Base-by-base conservation (phyloP, 192 early-diverging fungal species). In the Gonapodya prolifera region DNA sequence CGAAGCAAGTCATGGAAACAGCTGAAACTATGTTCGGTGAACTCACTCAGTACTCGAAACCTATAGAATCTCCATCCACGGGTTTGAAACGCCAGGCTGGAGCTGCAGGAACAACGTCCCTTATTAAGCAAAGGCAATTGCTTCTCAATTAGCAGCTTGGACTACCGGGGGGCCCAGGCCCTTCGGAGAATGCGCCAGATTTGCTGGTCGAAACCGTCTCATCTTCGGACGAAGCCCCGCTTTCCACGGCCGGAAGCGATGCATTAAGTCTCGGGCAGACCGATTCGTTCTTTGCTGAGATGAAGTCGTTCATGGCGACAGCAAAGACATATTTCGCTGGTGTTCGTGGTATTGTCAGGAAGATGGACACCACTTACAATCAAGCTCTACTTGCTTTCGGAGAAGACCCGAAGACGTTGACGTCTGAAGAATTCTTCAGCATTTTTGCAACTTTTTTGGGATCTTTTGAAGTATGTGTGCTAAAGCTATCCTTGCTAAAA, bases 401-500 rank as follows among this genome's bases (percentile, higher is more conserved):
- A 73, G 92, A 94, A 79, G 89, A 94, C 74, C 83, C 92, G 36
- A 80, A 82, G 1, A 82, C 84, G 18, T 92, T 89, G 83, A 88
- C 91, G 73, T 91, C 92, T 1, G 93, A 94, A 78, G 92, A 94
- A 78, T 94, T 94, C 84, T 94, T 94, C 85, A 88, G 91, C 35
- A 88, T 94, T 30, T 94, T 93, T 85, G 91, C 91, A 80, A 93
- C 91, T 2, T 94, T 94, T 36, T 87, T 86, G 1, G 85, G 91
- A 0, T 91, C 90, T 34, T 94, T 91, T 78, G 90, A 89, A 79
- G n/a, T n/a, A n/a, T n/a, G n/a, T n/a, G n/a, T n/a, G n/a, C n/a
- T n/a, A n/a, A n/a, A n/a, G n/a, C n/a, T n/a, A n/a, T n/a, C n/a
- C n/a, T n/a, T n/a, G n/a, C n/a, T n/a, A n/a, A n/a, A n/a, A n/a